Conservation (phyloP, 2,329 filamentous ascomycete genomes). For the Colletotrichum godetiae region DNA sequence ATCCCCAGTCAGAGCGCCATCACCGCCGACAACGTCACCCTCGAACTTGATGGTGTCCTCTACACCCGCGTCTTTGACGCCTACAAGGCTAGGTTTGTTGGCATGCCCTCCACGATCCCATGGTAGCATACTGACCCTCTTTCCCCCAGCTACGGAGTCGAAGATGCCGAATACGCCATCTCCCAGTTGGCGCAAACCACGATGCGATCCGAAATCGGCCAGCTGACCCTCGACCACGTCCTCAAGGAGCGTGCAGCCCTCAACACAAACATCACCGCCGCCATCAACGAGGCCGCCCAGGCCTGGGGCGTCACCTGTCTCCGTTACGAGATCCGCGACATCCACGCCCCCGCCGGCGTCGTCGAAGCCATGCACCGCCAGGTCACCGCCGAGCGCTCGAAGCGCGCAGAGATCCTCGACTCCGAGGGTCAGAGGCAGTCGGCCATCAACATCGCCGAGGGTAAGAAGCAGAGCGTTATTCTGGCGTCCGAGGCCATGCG, state of each 20-base stretch:
- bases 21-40: slow-evolving; percentile 96
- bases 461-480: slow-evolving; percentile 96
- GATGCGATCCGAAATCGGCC: slow-evolving; percentile 98
- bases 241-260: slow-evolving; percentile 96
- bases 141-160: slow-evolving; percentile 86
- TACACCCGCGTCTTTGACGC: slow-evolving; percentile 98
- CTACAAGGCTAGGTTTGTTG: slow-evolving; percentile 87
- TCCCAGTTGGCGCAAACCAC: slow-evolving; percentile 98
- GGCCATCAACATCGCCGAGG: slow-evolving; percentile 99
- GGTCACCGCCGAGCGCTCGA: slow-evolving; percentile 96
- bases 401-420: slow-evolving; percentile 96
- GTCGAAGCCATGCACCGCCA: slow-evolving; percentile 99
- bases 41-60: slow-evolving; percentile 94
- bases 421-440: slow-evolving; percentile 97
- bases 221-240: slow-evolving; percentile 95
- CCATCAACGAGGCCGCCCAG: slow-evolving; percentile 97
- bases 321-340: slow-evolving; percentile 97
- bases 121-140: slow-evolving; percentile 5
- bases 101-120: neutral
- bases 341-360: slow-evolving; percentile 92
- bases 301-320: slow-evolving; percentile 97
- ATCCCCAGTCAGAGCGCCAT: slow-evolving; percentile 98
- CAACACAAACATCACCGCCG: slow-evolving; percentile 98
- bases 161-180: slow-evolving; percentile 98
- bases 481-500: slow-evolving; percentile 92